Conservation (phyloP, 2,329 filamentous ascomycete genomes). For the Grosmannia penicillata region DNA sequence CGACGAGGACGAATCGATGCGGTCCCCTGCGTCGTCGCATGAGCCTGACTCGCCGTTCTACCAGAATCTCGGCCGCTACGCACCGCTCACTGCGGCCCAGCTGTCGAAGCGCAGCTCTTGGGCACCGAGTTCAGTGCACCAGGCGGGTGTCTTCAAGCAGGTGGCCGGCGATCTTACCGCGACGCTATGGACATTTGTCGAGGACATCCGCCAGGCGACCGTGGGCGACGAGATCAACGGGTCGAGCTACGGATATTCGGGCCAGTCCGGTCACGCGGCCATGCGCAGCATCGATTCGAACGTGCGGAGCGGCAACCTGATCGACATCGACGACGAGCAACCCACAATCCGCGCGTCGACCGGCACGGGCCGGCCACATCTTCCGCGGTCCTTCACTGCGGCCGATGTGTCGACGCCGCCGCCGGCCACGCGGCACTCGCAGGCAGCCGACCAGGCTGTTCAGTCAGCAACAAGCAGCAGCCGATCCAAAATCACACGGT, state of each 20-base stretch:
- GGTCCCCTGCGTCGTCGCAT: slow-evolving; percentile 16
- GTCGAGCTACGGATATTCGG: too few species aligned
- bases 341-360: slow-evolving; percentile 31
- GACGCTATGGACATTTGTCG: slow-evolving; percentile 85
- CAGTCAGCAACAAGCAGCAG: neutral
- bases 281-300: slow-evolving; percentile 20
- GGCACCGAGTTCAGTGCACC: slow-evolving; percentile 36
- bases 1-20: slow-evolving; percentile 25
- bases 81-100: slow-evolving; percentile 18
- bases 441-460: neutral
- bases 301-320: slow-evolving; percentile 7
- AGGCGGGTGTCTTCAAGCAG: slow-evolving; percentile 44
- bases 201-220: slow-evolving; percentile 88
- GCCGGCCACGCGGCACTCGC: slow-evolving; percentile 7
- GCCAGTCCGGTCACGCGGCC: too few species aligned
- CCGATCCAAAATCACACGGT: slow-evolving; percentile 3
- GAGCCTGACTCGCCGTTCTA: slow-evolving; percentile 15
- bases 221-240: slow-evolving; percentile 80
- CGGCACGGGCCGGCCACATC: slow-evolving; percentile 22
- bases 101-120: slow-evolving; percentile 44
- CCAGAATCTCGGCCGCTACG: slow-evolving; percentile 17
- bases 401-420: slow-evolving; percentile 15
- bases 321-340: slow-evolving; percentile 17
- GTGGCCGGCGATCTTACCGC: slow-evolving; percentile 81
- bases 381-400: slow-evolving; percentile 23